Conservation (phyloP, 31 red algal species). For the Bonnemaisonia californica region DNA sequence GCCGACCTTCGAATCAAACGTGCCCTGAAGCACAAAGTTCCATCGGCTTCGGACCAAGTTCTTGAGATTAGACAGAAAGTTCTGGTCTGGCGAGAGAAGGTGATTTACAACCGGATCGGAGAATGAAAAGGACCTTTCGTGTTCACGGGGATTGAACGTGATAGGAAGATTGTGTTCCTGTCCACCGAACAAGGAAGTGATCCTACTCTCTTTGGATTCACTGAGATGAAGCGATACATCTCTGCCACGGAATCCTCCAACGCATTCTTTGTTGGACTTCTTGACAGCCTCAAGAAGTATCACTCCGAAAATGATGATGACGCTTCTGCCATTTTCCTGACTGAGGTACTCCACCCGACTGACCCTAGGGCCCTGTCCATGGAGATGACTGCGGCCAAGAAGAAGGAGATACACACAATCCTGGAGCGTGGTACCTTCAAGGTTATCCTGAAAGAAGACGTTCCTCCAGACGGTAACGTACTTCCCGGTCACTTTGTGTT, state of each 20-base stretch:
- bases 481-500: constrained; percentile 43
- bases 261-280: neutral
- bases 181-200: no score
- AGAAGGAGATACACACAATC: constrained; percentile 5
- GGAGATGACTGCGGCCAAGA: constrained; percentile 21
- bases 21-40: constrained; percentile 32
- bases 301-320: neutral
- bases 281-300: neutral
- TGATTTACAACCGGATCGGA: constrained; percentile 29
- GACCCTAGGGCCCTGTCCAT: constrained; percentile 7
- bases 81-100: constrained; percentile 34
- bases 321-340: constrained; percentile 3
- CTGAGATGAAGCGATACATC: constrained; percentile 26
- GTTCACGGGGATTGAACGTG: neutral
- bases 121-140: constrained; percentile 31
- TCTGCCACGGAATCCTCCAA: neutral
- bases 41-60: neutral
- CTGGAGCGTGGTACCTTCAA: constrained; percentile 7
- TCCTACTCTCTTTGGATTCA: constrained; percentile 6
- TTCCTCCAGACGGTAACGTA: constrained; percentile 39
- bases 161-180: constrained; percentile 19
- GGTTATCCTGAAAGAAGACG: constrained; percentile 20
- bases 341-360: neutral
- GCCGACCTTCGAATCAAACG: constrained; percentile 4
- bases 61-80: neutral